Conservation (phyloP, 495 filamentous ascomycete species). For the Xanthoparmelia taractica region DNA sequence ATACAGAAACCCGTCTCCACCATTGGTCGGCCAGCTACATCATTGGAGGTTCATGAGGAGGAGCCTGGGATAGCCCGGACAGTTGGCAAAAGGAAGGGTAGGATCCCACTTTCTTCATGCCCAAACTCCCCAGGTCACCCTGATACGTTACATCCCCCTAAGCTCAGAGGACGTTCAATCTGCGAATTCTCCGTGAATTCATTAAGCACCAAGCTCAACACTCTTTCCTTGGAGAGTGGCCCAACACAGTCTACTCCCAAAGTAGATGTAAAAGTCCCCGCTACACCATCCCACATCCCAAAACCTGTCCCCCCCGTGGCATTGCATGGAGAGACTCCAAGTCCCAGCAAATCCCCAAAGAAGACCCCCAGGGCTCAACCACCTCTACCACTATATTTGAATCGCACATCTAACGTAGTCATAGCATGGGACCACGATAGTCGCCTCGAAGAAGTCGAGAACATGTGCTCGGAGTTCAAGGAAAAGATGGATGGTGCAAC, state of each 20-base stretch:
- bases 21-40: constrained; percentile 50
- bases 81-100: constrained; percentile 65
- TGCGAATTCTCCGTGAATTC: constrained; percentile 34
- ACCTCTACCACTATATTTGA: constrained; percentile 50
- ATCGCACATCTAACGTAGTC: constrained; percentile 59
- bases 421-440: constrained; percentile 66
- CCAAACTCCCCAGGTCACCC: constrained; percentile 25
- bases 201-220: constrained; percentile 31
- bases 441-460: constrained; percentile 58
- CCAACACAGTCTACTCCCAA: constrained; percentile 25
- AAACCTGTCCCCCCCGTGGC: constrained; percentile 24
- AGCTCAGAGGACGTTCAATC: constrained; percentile 19
- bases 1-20: constrained; percentile 36
- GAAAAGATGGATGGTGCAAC: constrained; percentile 54
- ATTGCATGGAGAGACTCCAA: constrained; percentile 28
- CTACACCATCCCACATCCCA: constrained; percentile 35
- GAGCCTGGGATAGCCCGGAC: constrained; percentile 36
- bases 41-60: constrained; percentile 49
- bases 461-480: constrained; percentile 51
- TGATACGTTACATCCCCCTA: constrained; percentile 12
- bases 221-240: constrained; percentile 24
- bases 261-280: constrained; percentile 25
- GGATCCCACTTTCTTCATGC: constrained; percentile 35
- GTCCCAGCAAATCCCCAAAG: constrained; percentile 33
- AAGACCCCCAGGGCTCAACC: constrained; percentile 24